Percentiles rank a stretch among this genome's conserved stretches.
Conservation (phyloP, 495 filamentous ascomycete genomes). For the Durotheca rogersii region DNA sequence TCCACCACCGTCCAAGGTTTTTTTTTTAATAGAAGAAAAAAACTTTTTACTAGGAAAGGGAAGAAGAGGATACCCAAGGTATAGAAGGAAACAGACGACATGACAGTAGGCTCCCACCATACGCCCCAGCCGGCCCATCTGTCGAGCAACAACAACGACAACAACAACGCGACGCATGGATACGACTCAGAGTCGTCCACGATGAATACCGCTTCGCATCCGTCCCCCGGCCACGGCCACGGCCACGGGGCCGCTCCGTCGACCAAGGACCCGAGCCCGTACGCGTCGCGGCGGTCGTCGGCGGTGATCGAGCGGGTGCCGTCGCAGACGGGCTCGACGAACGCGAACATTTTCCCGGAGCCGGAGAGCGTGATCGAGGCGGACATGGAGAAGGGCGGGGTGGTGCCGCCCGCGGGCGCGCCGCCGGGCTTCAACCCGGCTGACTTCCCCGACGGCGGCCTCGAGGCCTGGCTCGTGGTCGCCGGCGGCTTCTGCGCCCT, state of each 20-base stretch:
- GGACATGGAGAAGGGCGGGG: conserved; percentile 43
- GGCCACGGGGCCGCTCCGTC: too few species aligned
- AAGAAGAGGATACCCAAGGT: too few species aligned
- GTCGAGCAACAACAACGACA: conserved; percentile 4
- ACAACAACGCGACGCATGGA: conserved; percentile 11
- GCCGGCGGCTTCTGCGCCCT: conserved; percentile 63
- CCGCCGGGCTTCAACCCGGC: conserved; percentile 42
- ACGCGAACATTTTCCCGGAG: conserved; percentile 43
- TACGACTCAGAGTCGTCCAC: conserved; percentile 25
- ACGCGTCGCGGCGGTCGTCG: conserved; percentile 11
- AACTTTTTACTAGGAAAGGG: too few species aligned
- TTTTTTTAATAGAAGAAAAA: too few species aligned
- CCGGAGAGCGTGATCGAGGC: conserved; percentile 34
- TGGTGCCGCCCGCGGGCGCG: conserved; percentile 14
- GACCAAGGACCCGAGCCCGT: conserved; percentile 7
- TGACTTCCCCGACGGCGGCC: conserved; percentile 64
- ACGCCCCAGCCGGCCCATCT: too few species aligned
- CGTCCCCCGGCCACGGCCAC: conserved; percentile 1
- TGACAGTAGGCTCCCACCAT: too few species aligned
- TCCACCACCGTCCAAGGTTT: too few species aligned
- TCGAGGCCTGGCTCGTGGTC: conserved; percentile 66
- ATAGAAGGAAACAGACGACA: too few species aligned
- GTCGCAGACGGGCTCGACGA: conserved; percentile 34
- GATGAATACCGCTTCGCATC: conserved; percentile 10
- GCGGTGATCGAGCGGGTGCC: conserved; percentile 31